A percentile compares a stretch with the other conserved stretches of the same genome.
phyloP scores from a whole-genome alignment of 75 land plant species.

The Cunninghamia lanceolata region DNA sequence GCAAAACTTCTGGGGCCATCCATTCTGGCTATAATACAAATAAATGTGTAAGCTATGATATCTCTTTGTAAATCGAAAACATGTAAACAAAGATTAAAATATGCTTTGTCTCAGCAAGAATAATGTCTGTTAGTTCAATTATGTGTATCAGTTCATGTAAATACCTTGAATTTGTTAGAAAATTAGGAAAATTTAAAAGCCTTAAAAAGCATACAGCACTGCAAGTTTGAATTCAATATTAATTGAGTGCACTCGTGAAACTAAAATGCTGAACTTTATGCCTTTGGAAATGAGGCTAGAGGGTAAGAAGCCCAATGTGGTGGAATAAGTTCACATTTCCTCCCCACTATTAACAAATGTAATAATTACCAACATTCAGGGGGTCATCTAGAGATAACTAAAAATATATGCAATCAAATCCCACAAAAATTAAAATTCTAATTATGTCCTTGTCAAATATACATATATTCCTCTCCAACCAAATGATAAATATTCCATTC shows the following conservation, averaged over 20 bases:
- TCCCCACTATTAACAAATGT: background rate
- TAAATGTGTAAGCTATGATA: background rate
- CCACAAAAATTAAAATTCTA: background rate
- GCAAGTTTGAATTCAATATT: background rate
- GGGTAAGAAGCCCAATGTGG: background rate
- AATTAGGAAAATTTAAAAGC: background rate
- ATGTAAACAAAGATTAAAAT: background rate
- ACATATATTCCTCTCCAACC: background rate
- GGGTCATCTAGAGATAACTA: no score
- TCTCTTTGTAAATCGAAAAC: background rate
- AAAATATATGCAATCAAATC: background rate
- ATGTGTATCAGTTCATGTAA: background rate
- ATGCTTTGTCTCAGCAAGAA: background rate
- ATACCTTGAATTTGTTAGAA: background rate
- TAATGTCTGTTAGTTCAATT: background rate
- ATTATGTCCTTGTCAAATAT: background rate
- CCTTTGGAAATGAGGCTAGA: background rate
- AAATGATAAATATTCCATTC: background rate
- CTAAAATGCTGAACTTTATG: background rate
- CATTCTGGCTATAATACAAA: conserved; percentile 70
- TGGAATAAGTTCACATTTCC: background rate
- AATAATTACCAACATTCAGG: no score
- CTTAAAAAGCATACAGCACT: background rate
- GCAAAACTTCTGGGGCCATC: conserved; percentile 97
- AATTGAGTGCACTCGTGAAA: background rate